Evolutionary conservation across 1,284 basidiomycete genomes (phyloP).

Genomic region (Salmacisia buchloeana): DNA sequence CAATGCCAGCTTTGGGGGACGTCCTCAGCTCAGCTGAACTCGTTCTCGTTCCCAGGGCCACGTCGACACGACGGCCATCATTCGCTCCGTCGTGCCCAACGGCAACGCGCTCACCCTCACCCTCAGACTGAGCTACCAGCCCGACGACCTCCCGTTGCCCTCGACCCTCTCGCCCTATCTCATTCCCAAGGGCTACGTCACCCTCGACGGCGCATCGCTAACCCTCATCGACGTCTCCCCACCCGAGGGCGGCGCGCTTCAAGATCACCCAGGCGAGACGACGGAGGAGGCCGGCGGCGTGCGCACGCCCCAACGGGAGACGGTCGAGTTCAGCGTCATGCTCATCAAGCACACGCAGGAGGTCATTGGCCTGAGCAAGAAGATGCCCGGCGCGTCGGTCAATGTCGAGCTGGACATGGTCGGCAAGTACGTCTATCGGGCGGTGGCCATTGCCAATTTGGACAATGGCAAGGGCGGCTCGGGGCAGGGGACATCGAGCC

Average conservation of each 20-base stretch:
- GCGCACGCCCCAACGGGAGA: slow-evolving; percentile 19
- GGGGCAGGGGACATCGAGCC: background rate
- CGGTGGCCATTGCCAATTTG: slow-evolving; percentile 26
- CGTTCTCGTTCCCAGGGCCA: slow-evolving; percentile 23
- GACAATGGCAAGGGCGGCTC: background rate
- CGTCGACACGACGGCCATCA: slow-evolving; percentile 72
- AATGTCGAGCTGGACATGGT: slow-evolving; percentile 50
- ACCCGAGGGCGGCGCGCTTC: slow-evolving; percentile 31
- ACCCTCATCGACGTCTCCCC: slow-evolving; percentile 72
- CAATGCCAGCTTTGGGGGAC: background rate
- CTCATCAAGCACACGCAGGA: slow-evolving; percentile 50
- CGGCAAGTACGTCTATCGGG: slow-evolving; percentile 47
- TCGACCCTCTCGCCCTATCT: slow-evolving; percentile 73
- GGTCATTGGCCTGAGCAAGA: slow-evolving; percentile 41
- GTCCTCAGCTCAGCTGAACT: background rate
- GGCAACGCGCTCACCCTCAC: slow-evolving; percentile 78
- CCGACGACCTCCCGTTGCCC: slow-evolving; percentile 56
- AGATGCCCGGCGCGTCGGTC: slow-evolving; percentile 42
- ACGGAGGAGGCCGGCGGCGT: slow-evolving; percentile 16
- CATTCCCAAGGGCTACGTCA: slow-evolving; percentile 92
- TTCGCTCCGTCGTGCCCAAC: slow-evolving; percentile 61
- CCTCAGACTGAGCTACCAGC: slow-evolving; percentile 59
- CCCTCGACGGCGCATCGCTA: slow-evolving; percentile 88
- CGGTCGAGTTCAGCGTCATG: slow-evolving; percentile 48
- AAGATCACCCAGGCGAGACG: slow-evolving; percentile 26